A percentile compares a stretch with the other conserved stretches of the same genome.
Evolutionary conservation across 106 monocot genomes (phyloP).

Genomic region (Dendrobium catenatum): DNA sequence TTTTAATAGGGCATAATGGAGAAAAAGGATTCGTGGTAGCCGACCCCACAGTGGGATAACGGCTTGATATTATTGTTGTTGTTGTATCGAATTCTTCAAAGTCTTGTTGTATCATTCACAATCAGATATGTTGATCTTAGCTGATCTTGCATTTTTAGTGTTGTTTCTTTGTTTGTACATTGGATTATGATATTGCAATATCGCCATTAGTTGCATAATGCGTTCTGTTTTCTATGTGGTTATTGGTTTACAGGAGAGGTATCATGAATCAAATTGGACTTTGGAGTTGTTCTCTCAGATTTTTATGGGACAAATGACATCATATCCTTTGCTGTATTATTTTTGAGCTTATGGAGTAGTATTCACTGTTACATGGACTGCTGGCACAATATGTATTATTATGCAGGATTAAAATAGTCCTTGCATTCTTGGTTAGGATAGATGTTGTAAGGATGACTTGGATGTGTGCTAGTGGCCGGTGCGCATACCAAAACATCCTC

Average conservation of each 20-base stretch:
- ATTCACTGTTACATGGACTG: no score
- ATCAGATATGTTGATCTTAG: neutral
- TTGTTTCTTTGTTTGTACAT: neutral
- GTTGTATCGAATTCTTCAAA: neutral
- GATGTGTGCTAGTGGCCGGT: no score
- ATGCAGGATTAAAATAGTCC: no score
- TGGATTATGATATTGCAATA: neutral
- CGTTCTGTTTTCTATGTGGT: neutral
- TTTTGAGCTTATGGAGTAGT: neutral
- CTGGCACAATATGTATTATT: no score
- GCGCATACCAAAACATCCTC: no score
- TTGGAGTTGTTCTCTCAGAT: conserved; percentile 71
- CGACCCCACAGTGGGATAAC: no score
- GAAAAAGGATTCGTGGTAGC: no score
- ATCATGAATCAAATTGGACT: conserved; percentile 29
- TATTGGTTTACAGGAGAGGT: conserved; percentile 50
- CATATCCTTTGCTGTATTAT: conserved; percentile 66
- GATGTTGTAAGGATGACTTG: no score
- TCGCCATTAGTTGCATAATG: neutral
- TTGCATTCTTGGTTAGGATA: no score
- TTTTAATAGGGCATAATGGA: no score
- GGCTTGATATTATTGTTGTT: no score
- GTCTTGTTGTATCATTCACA: neutral
- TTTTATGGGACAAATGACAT: conserved; percentile 54
- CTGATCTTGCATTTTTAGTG: neutral